phyloP scores from a whole-genome alignment of 2,329 filamentous ascomycete species.

The Diaporthe capsici region DNA sequence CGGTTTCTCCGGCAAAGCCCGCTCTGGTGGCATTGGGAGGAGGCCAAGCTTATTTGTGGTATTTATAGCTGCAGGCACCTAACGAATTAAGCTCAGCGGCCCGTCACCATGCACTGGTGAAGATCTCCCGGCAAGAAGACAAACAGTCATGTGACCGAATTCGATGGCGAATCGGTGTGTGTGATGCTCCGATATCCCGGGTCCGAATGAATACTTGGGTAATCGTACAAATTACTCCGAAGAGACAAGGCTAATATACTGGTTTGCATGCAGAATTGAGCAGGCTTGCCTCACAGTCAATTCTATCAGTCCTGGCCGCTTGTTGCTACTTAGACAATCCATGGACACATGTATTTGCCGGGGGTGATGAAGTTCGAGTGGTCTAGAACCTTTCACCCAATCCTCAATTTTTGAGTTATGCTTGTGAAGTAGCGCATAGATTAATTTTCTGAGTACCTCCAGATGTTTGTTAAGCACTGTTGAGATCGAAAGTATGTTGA shows the following conservation, averaged over 20 bases:
- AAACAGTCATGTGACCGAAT: neutral
- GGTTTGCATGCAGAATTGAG: too few species aligned
- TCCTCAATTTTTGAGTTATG: neutral
- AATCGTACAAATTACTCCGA: too few species aligned
- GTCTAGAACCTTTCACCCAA: neutral
- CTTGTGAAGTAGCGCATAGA: neutral
- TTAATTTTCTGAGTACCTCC: neutral
- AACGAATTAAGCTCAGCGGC: slow-evolving; percentile 10
- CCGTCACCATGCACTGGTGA: neutral
- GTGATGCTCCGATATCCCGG: too few species aligned
- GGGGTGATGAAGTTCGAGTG: too few species aligned
- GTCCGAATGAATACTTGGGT: too few species aligned
- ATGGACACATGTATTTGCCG: too few species aligned
- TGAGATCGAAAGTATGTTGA: neutral
- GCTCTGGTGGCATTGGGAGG: neutral
- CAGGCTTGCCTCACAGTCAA: too few species aligned
- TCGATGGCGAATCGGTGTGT: neutral
- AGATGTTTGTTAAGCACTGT: neutral
- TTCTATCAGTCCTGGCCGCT: too few species aligned
- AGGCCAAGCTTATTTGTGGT: neutral
- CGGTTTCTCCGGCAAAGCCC: neutral
- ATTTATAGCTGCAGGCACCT: neutral
- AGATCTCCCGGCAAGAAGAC: neutral
- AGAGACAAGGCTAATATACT: too few species aligned
- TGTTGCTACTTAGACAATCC: too few species aligned